These are phyloP conservation scores for Apiotrichum porosum DNA, from an alignment of 1,284 basidiomycete genomes.

Conservation along the genomic window DNA sequence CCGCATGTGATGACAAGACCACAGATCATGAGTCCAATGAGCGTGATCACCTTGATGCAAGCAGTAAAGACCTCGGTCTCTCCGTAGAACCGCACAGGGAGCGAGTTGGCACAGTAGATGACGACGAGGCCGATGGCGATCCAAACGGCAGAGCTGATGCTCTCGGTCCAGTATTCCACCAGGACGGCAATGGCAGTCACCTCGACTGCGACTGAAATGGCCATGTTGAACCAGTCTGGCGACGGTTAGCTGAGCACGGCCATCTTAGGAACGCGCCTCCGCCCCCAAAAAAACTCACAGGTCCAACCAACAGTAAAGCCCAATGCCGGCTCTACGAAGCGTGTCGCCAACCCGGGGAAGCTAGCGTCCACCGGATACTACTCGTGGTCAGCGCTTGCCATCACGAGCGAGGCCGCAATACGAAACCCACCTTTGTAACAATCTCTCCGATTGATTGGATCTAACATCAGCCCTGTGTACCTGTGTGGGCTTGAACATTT, in stretches of 20 bases:
- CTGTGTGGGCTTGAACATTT: not conserved
- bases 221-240: slow-evolving; percentile 63
- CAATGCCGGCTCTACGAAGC: slow-evolving; percentile 59
- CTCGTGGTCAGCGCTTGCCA: too few species aligned
- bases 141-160: slow-evolving; percentile 63
- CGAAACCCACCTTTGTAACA: not conserved
- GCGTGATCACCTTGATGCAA: slow-evolving; percentile 74
- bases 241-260: too few species aligned
- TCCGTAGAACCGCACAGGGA: slow-evolving; percentile 26
- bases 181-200: slow-evolving; percentile 69
- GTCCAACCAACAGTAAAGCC: slow-evolving; percentile 80
- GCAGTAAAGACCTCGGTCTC: slow-evolving; percentile 51
- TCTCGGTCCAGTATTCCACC: slow-evolving; percentile 62
- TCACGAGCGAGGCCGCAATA: too few species aligned
- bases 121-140: slow-evolving; percentile 63
- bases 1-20: slow-evolving; percentile 60
- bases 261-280: too few species aligned
- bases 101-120: slow-evolving; percentile 2
- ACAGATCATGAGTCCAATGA: slow-evolving; percentile 51
- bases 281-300: too few species aligned
- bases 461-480: not conserved
- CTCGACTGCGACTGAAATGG: slow-evolving; percentile 67
- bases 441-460: slow-evolving; percentile 15
- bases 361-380: slow-evolving; percentile 15
- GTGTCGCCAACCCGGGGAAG: slow-evolving; percentile 6